Evolutionary conservation across 2,329 filamentous ascomycete genomes (phyloP), one percentile per base, ranked within the genome.

Genomic region (Tolypocladium pustulatum): DNA sequence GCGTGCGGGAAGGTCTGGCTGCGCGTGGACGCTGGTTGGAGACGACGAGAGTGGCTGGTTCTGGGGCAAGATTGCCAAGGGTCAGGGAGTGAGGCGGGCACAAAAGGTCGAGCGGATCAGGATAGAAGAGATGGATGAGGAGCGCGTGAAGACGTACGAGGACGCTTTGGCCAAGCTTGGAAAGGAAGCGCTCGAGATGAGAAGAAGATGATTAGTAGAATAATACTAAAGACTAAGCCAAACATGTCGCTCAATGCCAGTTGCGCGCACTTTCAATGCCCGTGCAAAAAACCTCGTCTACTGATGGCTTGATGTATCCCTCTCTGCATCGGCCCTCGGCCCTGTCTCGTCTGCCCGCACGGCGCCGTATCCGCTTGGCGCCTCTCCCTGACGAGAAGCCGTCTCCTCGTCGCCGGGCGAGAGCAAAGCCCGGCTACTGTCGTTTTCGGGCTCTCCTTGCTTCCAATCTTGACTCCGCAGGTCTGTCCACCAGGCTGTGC

Each of bases 31-130:
- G 0, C 75, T 99, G 15, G 86, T 96, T 55, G 87, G 86, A 4
- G 87, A 91, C 65, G 81, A 82, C 3, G 92, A 99, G 73, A 91
- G 87, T 27, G 83, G 88, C 52, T 96, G 94, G 92, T 99, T 97
- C 74, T 91, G 90, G 82, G 88, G 88, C 60, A 88, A 89, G 65
- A 87, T 97, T 61, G 88, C 85, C 30, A 80, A 78, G 59, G 77
- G 86, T 5, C 71, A 74, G 59, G 76, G 83, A 9, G 69, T 83
- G 17, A 71, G 73, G 58, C 74, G 78, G 54, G 68, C 67, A 1
- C 69, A 68, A 32, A 76, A 73, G 65, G 78, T 85, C 27, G 77
- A 78, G 62, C 74, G 81, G 60, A 71, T 78, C 4, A 71, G 75
- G 46, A 69, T 84, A 30, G 69, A 73, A 9, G 74, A 75, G 62